A percentile compares a stretch with the other conserved stretches of the same genome.
These are phyloP conservation scores for Botrytis hyacinthi DNA, from an alignment of 2,329 filamentous ascomycete species.

Conservation along the genomic window DNA sequence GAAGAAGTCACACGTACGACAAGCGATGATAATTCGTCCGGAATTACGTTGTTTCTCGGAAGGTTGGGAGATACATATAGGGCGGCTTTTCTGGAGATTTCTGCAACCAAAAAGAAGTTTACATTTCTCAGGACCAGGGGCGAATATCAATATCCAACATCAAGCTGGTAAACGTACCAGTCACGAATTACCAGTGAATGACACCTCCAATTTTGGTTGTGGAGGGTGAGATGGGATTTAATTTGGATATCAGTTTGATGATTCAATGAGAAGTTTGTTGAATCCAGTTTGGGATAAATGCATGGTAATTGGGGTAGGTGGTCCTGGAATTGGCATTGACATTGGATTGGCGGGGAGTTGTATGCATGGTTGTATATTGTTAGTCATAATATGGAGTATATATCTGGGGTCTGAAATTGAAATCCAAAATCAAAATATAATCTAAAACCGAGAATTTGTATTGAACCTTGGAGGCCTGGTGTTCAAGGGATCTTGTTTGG, in stretches of 20 bases:
- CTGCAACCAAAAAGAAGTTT: not conserved
- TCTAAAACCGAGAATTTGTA: not conserved
- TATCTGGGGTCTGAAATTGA: not conserved
- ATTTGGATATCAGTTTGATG: not conserved
- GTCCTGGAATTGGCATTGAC: not conserved
- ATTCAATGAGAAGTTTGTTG: not conserved
- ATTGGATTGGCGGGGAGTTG: not conserved
- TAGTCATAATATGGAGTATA: not conserved
- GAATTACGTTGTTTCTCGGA: not conserved
- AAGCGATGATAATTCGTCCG: not conserved
- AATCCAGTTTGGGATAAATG: not conserved
- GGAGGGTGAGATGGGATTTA: no score
- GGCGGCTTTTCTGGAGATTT: not conserved
- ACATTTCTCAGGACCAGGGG: no score
- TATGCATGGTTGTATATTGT: not conserved
- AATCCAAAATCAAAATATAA: not conserved
- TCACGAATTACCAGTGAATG: not conserved
- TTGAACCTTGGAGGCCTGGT: not conserved
- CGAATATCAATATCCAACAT: not conserved
- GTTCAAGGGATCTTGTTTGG: not conserved
- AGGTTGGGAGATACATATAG: no score
- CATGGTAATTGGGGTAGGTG: not conserved
- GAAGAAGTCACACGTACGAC: not conserved
- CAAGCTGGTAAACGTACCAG: not conserved
- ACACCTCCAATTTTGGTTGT: not conserved